Percentiles rank a stretch among this genome's conserved stretches.
These are phyloP conservation scores for Melampsora larici-populina DNA, from an alignment of 1,284 basidiomycete genomes.

Conservation along the genomic window DNA sequence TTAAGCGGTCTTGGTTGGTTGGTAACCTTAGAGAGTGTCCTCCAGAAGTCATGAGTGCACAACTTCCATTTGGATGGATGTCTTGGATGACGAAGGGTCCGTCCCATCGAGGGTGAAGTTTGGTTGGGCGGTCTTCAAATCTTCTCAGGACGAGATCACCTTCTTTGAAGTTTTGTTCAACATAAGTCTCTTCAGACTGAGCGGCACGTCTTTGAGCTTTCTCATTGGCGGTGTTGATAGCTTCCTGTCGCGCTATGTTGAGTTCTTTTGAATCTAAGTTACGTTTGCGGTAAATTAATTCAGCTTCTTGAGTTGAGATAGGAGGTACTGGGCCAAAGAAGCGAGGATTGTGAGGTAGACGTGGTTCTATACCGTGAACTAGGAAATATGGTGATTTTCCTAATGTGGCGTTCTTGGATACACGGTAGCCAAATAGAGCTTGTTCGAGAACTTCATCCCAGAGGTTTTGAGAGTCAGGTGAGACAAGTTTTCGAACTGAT, in stretches of 20 bases:
- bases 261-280: background rate
- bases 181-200: background rate
- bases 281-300: background rate
- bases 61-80: background rate
- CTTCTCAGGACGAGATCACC: too few relatives aligned
- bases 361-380: slow-evolving; percentile 9
- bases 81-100: background rate
- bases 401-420: background rate
- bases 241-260: background rate
- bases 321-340: background rate
- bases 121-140: too few relatives aligned
- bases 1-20: background rate
- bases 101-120: slow-evolving; percentile 16
- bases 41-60: background rate
- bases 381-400: slow-evolving; percentile 9
- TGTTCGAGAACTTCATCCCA: slow-evolving; percentile 4
- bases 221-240: background rate
- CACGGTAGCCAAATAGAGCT: slow-evolving; percentile 17
- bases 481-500: too few relatives aligned
- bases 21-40: background rate
- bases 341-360: background rate
- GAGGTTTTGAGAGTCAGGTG: too few relatives aligned
- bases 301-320: background rate
- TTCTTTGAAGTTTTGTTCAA: too few relatives aligned
- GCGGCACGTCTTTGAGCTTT: background rate